Conservation (phyloP, 805 yeast genomes). For the Lipomyces oligophaga region DNA sequence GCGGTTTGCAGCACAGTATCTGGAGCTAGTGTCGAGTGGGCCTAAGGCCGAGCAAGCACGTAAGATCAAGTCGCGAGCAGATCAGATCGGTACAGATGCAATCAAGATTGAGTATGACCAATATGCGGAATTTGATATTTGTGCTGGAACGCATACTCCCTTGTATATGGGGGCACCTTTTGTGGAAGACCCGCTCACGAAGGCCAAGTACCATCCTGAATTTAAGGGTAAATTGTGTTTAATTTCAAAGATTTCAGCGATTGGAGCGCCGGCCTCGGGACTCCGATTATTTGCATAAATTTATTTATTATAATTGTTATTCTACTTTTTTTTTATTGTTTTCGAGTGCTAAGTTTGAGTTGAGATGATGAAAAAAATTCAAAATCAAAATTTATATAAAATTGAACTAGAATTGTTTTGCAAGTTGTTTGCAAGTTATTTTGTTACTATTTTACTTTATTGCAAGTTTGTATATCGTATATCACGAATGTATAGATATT, state of each 20-base stretch:
- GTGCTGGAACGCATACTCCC: slow-evolving; percentile 84
- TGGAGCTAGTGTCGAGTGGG: slow-evolving; percentile 66
- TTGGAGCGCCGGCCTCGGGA: slow-evolving; percentile 93
- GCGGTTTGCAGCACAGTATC: slow-evolving; percentile 79
- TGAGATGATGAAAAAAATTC: not conserved
- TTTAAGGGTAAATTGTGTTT: slow-evolving; percentile 76
- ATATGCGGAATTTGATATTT: slow-evolving; percentile 83
- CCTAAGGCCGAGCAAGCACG: slow-evolving; percentile 72
- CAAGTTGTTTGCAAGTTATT: no score
- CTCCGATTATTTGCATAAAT: slow-evolving; percentile 47
- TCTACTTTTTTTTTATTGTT: no score
- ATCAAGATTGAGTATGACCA: slow-evolving; percentile 90
- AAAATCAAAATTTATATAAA: no score
- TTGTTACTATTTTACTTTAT: no score
- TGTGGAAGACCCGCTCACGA: slow-evolving; percentile 78
- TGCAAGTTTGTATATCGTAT: no score
- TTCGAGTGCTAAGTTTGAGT: not conserved
- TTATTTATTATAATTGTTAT: no score
- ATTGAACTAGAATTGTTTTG: no score
- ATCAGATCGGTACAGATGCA: slow-evolving; percentile 76
- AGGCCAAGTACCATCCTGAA: slow-evolving; percentile 75
- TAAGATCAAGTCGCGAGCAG: slow-evolving; percentile 76
- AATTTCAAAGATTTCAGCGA: slow-evolving; percentile 68
- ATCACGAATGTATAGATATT: no score
- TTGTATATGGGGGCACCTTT: slow-evolving; percentile 71